phyloP scores from a whole-genome alignment of 2,329 filamentous ascomycete species.

The Sporothrix pseudoabietina region DNA sequence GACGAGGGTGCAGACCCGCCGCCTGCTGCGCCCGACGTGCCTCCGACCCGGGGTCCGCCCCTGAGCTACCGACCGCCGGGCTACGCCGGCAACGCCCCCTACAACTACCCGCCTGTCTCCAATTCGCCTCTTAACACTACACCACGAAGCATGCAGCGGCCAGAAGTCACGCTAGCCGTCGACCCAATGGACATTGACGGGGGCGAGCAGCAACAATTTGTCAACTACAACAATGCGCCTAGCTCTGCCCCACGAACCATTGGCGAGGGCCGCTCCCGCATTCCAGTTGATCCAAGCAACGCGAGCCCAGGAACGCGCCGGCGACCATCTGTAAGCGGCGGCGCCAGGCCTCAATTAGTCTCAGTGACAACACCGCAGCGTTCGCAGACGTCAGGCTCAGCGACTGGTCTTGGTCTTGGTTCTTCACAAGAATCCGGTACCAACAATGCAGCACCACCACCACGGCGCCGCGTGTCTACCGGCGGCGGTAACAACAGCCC shows the following conservation, averaged over 20 bases:
- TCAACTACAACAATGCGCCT: slow-evolving; percentile 27
- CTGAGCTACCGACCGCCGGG: slow-evolving; percentile 56
- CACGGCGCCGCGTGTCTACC: slow-evolving; percentile 24
- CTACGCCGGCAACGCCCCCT: slow-evolving; percentile 37
- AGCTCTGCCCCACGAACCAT: neutral
- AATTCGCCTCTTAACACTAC: neutral
- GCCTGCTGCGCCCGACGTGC: slow-evolving; percentile 62
- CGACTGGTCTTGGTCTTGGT: neutral
- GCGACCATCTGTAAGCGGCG: slow-evolving; percentile 27
- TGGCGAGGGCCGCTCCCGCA: slow-evolving; percentile 27
- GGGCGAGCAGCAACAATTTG: slow-evolving; percentile 42
- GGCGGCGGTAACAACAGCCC: slow-evolving; percentile 34
- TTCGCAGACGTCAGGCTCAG: neutral
- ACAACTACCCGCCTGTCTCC: slow-evolving; percentile 35
- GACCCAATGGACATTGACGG: slow-evolving; percentile 32
- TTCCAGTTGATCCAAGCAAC: slow-evolving; percentile 37
- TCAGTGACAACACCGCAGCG: slow-evolving; percentile 35
- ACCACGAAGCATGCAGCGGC: slow-evolving; percentile 30
- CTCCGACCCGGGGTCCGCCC: slow-evolving; percentile 55
- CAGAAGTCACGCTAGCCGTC: slow-evolving; percentile 33
- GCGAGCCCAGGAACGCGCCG: slow-evolving; percentile 36
- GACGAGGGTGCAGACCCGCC: slow-evolving; percentile 40
- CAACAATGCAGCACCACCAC: neutral
- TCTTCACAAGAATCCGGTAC: neutral
- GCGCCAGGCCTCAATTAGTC: slow-evolving; percentile 26